Evolutionary conservation across 1,139 yeast species (phyloP).

Genomic region (Ogataea hybrid): DNA sequence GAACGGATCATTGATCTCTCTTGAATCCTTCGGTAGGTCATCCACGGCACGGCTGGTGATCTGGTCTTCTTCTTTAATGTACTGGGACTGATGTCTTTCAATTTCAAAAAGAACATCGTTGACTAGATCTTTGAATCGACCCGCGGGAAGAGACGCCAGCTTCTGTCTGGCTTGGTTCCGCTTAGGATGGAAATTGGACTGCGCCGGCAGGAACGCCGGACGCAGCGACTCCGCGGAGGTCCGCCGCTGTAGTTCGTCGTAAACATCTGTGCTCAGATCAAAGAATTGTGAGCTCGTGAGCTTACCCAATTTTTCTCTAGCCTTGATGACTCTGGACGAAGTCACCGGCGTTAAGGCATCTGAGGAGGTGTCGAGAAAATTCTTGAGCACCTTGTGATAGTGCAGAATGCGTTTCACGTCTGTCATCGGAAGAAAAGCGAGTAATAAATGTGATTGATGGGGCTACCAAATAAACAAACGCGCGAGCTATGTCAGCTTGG

Average conservation of each 20-base stretch:
- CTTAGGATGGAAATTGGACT: no score
- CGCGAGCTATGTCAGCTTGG: constrained; percentile 1
- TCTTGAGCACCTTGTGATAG: constrained; percentile 51
- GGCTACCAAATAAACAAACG: neutral
- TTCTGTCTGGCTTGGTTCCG: no score
- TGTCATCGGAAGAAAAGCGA: constrained; percentile 6
- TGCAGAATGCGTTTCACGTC: constrained; percentile 17
- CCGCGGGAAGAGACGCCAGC: no score
- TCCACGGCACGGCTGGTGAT: constrained; percentile 14
- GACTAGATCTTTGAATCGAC: constrained; percentile 86
- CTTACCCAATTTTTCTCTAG: no score
- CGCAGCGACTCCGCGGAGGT: no score
- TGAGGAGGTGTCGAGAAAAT: constrained; percentile 51
- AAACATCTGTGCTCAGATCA: no score
- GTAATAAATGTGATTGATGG: neutral
- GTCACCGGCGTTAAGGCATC: constrained; percentile 45
- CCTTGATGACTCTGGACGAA: no score
- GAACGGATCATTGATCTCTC: neutral
- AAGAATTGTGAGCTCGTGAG: no score
- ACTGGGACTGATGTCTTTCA: constrained; percentile 58
- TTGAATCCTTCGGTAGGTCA: constrained; percentile 5
- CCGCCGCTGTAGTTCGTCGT: no score
- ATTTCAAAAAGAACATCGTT: constrained; percentile 88
- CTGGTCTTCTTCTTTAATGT: constrained; percentile 15
- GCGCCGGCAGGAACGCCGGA: no score